Percentiles rank a stretch among this genome's conserved stretches.
These are phyloP conservation scores for Paxillus ammoniavirescens DNA, from an alignment of 768 basidiomycete species.

Conservation along the genomic window DNA sequence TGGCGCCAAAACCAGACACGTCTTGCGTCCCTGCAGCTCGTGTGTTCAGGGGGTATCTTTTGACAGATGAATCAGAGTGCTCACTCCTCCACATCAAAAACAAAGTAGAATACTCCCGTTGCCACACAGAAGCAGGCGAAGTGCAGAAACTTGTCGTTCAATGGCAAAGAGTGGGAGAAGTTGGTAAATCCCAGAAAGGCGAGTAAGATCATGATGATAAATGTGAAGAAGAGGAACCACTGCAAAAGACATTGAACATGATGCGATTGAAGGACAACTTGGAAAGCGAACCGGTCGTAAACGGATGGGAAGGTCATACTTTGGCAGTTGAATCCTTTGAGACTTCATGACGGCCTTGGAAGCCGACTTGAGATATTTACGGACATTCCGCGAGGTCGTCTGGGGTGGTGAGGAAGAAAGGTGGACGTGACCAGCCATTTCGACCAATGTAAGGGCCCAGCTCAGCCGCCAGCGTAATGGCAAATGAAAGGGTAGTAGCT, in stretches of 20 bases:
- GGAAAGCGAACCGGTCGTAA: constrained; percentile 58
- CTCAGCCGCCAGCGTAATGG: no score
- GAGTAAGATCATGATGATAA: constrained; percentile 62
- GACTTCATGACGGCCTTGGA: constrained; percentile 73
- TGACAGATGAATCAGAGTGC: constrained; percentile 23
- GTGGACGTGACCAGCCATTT: constrained; percentile 10
- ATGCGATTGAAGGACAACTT: neutral
- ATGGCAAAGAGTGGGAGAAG: constrained; percentile 57
- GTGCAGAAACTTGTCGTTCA: constrained; percentile 80
- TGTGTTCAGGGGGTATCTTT: neutral
- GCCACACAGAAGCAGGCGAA: constrained; percentile 75
- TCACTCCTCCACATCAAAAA: constrained; percentile 86
- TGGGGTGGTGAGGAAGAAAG: constrained; percentile 9
- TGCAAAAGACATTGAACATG: constrained; percentile 29
- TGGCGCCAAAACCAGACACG: constrained; percentile 88
- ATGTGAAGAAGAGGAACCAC: constrained; percentile 83
- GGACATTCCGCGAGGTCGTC: constrained; percentile 10
- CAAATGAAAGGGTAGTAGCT: no score
- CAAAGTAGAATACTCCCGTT: constrained; percentile 83
- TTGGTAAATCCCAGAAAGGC: constrained; percentile 80
- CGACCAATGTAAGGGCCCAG: neutral
- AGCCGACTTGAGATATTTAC: constrained; percentile 42
- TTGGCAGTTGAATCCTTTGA: constrained; percentile 57
- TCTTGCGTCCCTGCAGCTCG: constrained; percentile 60
- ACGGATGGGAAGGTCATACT: constrained; percentile 68